Evolutionary conservation across 2,329 filamentous ascomycete species (phyloP), one percentile per base, ranked within the genome.

Genomic region (Sporothrix variecibatus): DNA sequence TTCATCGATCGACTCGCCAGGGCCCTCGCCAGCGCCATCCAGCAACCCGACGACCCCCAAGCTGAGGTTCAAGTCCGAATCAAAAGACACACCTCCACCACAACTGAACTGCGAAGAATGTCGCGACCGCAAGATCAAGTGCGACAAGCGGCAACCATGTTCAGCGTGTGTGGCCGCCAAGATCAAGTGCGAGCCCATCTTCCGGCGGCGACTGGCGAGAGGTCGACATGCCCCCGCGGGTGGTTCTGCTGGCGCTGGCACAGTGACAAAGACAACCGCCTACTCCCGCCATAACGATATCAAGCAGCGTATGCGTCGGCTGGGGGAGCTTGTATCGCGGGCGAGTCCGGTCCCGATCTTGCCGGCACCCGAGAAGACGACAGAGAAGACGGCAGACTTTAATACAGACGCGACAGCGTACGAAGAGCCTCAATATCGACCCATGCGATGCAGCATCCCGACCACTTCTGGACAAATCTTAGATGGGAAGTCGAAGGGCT

Each of bases 401-500:
- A 15, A 9, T 17, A 46, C 43, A 3, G 43, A 46, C 40, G 9
- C 40, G 40, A 46, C 40, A n/a, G n/a, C n/a, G n/a, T 46, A 23
- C 56, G 26, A 60, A 43, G 40, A 43, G 11, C 40, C 4, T 2
- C 40, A 3, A 2, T 11, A 6, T 9, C 40, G 40, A 43, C 11
- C 26, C 5, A 28, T 15, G 23, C 26, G 26, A 51, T 72, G 38
- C 71, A 73, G 17, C 65, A 60, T 1, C 74, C 71, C 1, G 74
- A 71, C 20, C 56, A 75, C 12, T 75, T 75, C 15, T 73, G 74
- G 74, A 51, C 26, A 0, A 23, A 62, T 5, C 23, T 75, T 8
- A 51, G 53, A 1, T 71, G 68, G 9, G 71, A 71, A 49, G 71
- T 75, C 9, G 31, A 71, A 3, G 73, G 58, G 1, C 56, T 73